phyloP scores from a whole-genome alignment of 2,329 filamentous ascomycete genomes.

The Fusarium sp. region DNA sequence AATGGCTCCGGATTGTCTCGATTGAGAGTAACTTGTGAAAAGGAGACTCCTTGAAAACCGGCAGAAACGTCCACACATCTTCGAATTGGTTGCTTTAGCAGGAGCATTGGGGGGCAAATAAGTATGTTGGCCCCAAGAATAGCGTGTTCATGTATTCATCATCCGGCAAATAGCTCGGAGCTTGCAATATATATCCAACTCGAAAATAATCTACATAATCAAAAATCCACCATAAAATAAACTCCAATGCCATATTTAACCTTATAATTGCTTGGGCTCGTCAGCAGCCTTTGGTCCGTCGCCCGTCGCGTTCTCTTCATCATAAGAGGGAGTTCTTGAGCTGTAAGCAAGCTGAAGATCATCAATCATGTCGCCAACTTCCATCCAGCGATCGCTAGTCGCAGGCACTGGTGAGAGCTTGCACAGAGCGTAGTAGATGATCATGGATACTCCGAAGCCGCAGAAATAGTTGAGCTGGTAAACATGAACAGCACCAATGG shows the following conservation, averaged over 20 bases:
- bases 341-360: constrained; percentile 64
- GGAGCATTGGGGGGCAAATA: neutral
- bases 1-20: no score
- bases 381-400: constrained; percentile 80
- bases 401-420: constrained; percentile 78
- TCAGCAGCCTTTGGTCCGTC: constrained; percentile 19
- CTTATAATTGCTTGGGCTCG: constrained; percentile 31
- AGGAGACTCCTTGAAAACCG: neutral
- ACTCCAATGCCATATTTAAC: neutral
- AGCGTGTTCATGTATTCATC: neutral
- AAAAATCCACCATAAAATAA: neutral
- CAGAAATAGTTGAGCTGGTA: constrained; percentile 93
- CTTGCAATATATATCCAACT: neutral
- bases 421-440: constrained; percentile 78
- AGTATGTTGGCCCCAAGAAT: neutral
- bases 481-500: constrained; percentile 83
- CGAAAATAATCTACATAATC: neutral
- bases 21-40: no score
- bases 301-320: constrained; percentile 52
- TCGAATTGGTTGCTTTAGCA: no score
- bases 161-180: neutral
- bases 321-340: constrained; percentile 53
- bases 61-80: no score
- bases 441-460: constrained; percentile 78
- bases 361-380: constrained; percentile 75